Conservation (phyloP, 441 rosid species). For the Dalechampia spathulata region DNA sequence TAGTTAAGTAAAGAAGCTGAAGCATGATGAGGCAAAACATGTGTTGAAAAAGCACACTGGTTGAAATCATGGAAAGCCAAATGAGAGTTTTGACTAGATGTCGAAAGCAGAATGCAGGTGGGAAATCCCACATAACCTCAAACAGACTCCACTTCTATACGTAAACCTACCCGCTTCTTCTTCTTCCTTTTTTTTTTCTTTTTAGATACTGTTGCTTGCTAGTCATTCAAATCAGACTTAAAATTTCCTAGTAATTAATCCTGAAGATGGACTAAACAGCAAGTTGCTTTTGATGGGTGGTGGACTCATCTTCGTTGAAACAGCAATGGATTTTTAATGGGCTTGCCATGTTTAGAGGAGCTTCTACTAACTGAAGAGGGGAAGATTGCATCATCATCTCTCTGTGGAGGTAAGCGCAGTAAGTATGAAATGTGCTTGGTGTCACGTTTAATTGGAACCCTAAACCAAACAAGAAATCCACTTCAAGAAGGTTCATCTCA, state of each 20-base stretch:
- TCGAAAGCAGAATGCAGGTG: constrained; percentile 6
- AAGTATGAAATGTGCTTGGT: constrained; percentile 49
- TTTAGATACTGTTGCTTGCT: no score
- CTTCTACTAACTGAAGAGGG: constrained; percentile 16
- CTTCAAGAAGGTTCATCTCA: constrained; percentile 83
- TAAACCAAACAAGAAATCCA: constrained; percentile 75
- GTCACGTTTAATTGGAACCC: constrained; percentile 74
- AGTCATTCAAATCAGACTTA: background rate
- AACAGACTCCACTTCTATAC: no score
- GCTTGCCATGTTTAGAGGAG: constrained; percentile 18
- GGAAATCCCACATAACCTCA: no score
- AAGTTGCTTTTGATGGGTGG: constrained; percentile 48
- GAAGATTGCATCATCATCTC: constrained; percentile 46
- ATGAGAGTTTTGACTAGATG: constrained; percentile 6
- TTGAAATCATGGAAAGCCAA: constrained; percentile 8
- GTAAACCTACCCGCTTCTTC: no score
- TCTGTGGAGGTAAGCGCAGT: constrained; percentile 49
- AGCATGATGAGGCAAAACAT: background rate
- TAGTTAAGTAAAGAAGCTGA: background rate
- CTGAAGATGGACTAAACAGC: constrained; percentile 23
- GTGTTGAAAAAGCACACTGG: background rate
- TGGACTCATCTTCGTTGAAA: constrained; percentile 43
- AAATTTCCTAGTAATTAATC: constrained; percentile 3
- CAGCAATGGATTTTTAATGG: constrained; percentile 22
- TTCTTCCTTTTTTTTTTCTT: no score